Percentiles rank a stretch among this genome's conserved stretches.
These are phyloP conservation scores for Mycogone perniciosa DNA, from an alignment of 2,329 filamentous ascomycete genomes.

Conservation along the genomic window DNA sequence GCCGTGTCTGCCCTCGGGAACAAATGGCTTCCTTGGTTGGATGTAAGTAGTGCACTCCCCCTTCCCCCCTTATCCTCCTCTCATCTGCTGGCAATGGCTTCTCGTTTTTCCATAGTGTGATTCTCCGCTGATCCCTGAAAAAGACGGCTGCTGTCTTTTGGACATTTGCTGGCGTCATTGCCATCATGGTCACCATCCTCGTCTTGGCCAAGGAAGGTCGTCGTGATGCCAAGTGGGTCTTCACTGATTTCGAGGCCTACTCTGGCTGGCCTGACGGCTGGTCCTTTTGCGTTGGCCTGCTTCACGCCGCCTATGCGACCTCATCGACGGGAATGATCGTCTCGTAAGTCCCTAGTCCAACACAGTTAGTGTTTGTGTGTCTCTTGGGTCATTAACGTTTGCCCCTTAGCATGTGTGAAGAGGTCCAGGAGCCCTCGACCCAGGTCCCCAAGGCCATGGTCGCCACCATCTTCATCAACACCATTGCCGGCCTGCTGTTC, in stretches of 20 bases:
- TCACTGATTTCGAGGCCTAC: conserved; percentile 60
- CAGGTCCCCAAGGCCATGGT: conserved; percentile 72
- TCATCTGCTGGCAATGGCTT: conserved; percentile 6
- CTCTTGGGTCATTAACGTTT: not conserved
- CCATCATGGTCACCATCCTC: conserved; percentile 56
- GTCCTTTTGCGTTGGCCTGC: conserved; percentile 66
- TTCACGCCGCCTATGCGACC: conserved; percentile 67
- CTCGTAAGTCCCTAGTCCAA: conserved; percentile 45
- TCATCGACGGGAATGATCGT: conserved; percentile 77
- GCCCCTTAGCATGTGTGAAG: conserved; percentile 60
- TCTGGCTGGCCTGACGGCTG: conserved; percentile 66
- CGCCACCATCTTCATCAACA: conserved; percentile 60
- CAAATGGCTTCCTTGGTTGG: conserved; percentile 58
- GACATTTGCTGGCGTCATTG: conserved; percentile 65
- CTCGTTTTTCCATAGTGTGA: not conserved
- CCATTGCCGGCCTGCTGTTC: conserved; percentile 59
- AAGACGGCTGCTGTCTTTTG: conserved; percentile 67
- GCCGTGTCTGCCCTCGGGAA: conserved; percentile 62
- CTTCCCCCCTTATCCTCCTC: not conserved
- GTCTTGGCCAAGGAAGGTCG: conserved; percentile 64
- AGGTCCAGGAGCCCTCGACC: conserved; percentile 57
- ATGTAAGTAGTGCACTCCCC: conserved; percentile 47
- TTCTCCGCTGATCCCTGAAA: not conserved
- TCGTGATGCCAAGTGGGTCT: conserved; percentile 55
- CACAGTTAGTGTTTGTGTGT: not conserved